Evolutionary conservation across 768 basidiomycete genomes (phyloP).

Genomic region (Tulasnella calospora): DNA sequence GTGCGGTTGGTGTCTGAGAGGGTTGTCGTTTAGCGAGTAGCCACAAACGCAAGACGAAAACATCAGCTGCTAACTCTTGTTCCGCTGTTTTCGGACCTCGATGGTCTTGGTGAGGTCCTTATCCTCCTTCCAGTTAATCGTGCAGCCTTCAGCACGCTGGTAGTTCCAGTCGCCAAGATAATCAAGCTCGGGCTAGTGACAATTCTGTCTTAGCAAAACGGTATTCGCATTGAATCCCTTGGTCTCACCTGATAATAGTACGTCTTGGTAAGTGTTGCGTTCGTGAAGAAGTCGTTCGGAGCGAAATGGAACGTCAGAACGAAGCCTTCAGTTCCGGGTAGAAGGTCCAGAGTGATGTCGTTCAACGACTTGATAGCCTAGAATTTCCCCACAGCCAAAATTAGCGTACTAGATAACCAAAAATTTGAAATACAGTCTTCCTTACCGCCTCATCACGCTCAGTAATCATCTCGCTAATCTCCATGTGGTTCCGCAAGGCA

Average conservation of each 20-base stretch:
- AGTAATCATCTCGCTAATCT: slow-evolving; percentile 81
- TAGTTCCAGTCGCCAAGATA: slow-evolving; percentile 96
- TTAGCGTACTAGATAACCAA: background rate
- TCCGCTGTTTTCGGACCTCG: slow-evolving; percentile 98
- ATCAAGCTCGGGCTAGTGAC: slow-evolving; percentile 67
- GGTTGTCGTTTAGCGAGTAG: background rate
- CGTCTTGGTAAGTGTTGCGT: slow-evolving; percentile 80
- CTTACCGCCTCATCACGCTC: slow-evolving; percentile 69
- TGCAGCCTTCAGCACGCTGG: slow-evolving; percentile 84
- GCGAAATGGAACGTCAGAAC: slow-evolving; percentile 78
- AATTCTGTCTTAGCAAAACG: background rate
- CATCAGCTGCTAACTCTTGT: slow-evolving; percentile 70
- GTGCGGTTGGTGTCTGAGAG: slow-evolving; percentile 44
- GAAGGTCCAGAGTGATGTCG: slow-evolving; percentile 77
- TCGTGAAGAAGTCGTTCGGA: slow-evolving; percentile 83
- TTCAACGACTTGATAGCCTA: slow-evolving; percentile 76
- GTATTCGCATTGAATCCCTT: slow-evolving; percentile 35
- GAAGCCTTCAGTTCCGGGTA: slow-evolving; percentile 65
- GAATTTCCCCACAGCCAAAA: background rate
- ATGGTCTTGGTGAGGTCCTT: slow-evolving; percentile 96
- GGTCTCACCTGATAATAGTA: slow-evolving; percentile 64
- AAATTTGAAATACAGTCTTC: background rate
- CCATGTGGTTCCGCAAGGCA: slow-evolving; percentile 85
- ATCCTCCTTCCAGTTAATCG: slow-evolving; percentile 96
- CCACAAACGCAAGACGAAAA: no score